These are phyloP conservation scores for Blastocrithidia nonstop DNA, from an alignment of 208 protist genomes.

Conservation along the genomic window DNA sequence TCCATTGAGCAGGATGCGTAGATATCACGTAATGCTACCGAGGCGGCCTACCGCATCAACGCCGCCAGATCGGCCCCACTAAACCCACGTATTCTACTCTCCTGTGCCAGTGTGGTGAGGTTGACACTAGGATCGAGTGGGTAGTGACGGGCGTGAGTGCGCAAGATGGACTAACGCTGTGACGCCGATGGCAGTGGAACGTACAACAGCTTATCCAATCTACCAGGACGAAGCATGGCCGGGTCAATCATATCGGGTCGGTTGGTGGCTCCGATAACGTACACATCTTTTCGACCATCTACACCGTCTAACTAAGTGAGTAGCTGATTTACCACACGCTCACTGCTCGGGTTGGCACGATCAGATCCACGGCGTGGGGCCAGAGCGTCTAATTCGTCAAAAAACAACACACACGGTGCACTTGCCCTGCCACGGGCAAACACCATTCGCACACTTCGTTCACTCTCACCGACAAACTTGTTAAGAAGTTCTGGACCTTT, in stretches of 20 bases:
- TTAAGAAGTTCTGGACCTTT: slow-evolving; percentile 97
- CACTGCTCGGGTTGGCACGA: slow-evolving; percentile 78
- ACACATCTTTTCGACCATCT: slow-evolving; percentile 88
- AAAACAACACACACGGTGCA: slow-evolving; percentile 98
- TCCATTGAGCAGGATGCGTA: slow-evolving; percentile 36
- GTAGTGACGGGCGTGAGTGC: slow-evolving; percentile 78
- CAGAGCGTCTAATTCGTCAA: slow-evolving; percentile 99
- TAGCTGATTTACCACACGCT: slow-evolving; percentile 98
- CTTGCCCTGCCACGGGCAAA: slow-evolving; percentile 88
- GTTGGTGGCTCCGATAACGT: slow-evolving; percentile 98
- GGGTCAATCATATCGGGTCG: slow-evolving; percentile 97
- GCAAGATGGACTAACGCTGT: slow-evolving; percentile 84
- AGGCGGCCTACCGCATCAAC: slow-evolving; percentile 87
- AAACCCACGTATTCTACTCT: slow-evolving; percentile 79
- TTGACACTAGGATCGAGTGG: slow-evolving; percentile 71
- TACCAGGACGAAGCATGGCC: slow-evolving; percentile 95
- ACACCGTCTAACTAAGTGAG: slow-evolving; percentile 99
- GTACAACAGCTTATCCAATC: slow-evolving; percentile 95
- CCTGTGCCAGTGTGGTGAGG: slow-evolving; percentile 53
- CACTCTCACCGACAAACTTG: slow-evolving; percentile 99
- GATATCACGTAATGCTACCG: slow-evolving; percentile 69
- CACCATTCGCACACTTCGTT: slow-evolving; percentile 94
- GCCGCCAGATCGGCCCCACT: slow-evolving; percentile 90
- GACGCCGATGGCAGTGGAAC: slow-evolving; percentile 86
- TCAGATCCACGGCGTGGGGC: slow-evolving; percentile 85